Evolutionary conservation across 352 stramenopile genomes (phyloP).

Genomic region (Pythium vanterpoolii): DNA sequence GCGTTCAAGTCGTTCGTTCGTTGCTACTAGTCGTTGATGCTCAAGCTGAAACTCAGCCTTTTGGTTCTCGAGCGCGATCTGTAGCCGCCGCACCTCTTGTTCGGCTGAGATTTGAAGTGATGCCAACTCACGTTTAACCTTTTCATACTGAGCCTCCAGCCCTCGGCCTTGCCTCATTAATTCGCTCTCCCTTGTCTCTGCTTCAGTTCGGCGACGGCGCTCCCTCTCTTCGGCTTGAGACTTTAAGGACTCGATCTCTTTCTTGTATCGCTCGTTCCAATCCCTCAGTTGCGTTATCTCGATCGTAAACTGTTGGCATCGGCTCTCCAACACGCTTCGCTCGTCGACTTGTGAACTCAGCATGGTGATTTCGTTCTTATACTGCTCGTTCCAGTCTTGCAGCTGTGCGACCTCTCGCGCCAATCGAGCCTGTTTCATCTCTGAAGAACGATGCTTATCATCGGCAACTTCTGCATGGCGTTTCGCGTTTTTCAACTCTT

Average conservation of each 20-base stretch:
- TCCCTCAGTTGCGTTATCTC: slow-evolving; percentile 5
- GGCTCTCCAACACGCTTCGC: not conserved
- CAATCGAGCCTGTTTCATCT: slow-evolving; percentile 7
- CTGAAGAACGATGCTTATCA: slow-evolving; percentile 2
- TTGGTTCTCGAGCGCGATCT: slow-evolving; percentile 31
- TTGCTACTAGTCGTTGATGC: slow-evolving; percentile 23
- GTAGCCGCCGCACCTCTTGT: slow-evolving; percentile 40
- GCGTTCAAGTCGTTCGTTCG: slow-evolving; percentile 22
- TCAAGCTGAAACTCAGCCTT: slow-evolving; percentile 24
- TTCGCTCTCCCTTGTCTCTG: slow-evolving; percentile 19
- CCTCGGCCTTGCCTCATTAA: slow-evolving; percentile 23
- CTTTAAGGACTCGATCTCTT: slow-evolving; percentile 18
- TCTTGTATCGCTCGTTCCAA: slow-evolving; percentile 29
- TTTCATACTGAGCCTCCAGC: slow-evolving; percentile 40
- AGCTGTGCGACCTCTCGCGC: slow-evolving; percentile 8
- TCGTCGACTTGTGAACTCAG: slow-evolving; percentile 6
- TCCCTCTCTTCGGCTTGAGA: slow-evolving; percentile 18
- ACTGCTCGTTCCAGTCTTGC: slow-evolving; percentile 16
- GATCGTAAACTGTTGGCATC: slow-evolving; percentile 5
- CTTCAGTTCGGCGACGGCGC: slow-evolving; percentile 17
- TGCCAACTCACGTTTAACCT: slow-evolving; percentile 34
- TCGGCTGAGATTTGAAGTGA: slow-evolving; percentile 39
- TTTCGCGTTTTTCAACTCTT: slow-evolving; percentile 6
- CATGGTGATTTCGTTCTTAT: slow-evolving; percentile 10
- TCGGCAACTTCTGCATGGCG: slow-evolving; percentile 4